Evolutionary conservation across 371 early-diverging fungal genomes (phyloP), one percentile per base, ranked within the genome.

Genomic region (Choanephora cucurbitarum): DNA sequence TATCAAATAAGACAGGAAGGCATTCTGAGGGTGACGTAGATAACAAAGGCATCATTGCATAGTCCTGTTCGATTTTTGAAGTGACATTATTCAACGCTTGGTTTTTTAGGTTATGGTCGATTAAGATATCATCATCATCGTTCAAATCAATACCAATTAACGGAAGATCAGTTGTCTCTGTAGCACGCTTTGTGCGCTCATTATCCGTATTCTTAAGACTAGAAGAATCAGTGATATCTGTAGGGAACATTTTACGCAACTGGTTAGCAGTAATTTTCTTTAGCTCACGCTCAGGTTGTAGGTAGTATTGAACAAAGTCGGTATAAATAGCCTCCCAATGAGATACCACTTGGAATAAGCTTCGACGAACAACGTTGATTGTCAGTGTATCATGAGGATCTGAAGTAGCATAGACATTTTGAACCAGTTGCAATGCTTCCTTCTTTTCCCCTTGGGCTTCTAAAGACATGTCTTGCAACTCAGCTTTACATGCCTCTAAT

Each of bases 251-350:
- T 31, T 82, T 80, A 46, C 74, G 72, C 10, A 92, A 57, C 42
- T 89, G 88, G 1, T 64, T 80, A 0, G 87, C 74, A 1, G 89
- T 87, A 31, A 86, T 72, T 21, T 89, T 72, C 28, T 83, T 79
- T 7, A 88, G 65, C 44, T 91, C 90, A 3, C 84, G 69, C 44
- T 92, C 95, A 1, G 90, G 83, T 52, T 90, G 90, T 49, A 95
- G 72, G 60, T 87, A 93, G 4, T 74, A 73, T 19, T 89, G 77
- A 5, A 85, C 88, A 41, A 97, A 81, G 44, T 84, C 80, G 0
- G 83, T 79, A 64, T 96, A 94, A 21, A 90, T 89, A 54, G 80
- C 59, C 46, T 96, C 93, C 97, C 97, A 98, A 34, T 71, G 77
- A 1, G 74, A 66, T 0, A 92, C 90, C 32, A 90, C 90, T 33